These are phyloP conservation scores for Staphylotrichum tortipilum DNA, from an alignment of 495 filamentous ascomycete species.

Conservation along the genomic window DNA sequence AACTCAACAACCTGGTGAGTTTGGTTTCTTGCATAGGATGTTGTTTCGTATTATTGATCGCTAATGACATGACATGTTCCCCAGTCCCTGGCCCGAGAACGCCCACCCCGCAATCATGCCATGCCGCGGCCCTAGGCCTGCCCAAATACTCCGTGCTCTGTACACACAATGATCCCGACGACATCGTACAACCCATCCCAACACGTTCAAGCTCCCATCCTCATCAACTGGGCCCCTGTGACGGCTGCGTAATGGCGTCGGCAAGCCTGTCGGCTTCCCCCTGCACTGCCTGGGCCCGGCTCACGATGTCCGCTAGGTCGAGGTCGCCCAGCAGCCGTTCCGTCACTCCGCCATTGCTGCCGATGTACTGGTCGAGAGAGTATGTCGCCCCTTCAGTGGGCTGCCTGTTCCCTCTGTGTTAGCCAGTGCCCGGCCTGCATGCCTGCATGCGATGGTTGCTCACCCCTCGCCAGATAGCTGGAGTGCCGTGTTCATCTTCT, in stretches of 20 bases:
- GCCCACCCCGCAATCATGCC: no score
- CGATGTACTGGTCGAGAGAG: slow-evolving; percentile 12
- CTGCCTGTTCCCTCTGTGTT: background rate
- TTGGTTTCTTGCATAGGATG: no score
- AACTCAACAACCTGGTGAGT: no score
- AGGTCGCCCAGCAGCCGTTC: slow-evolving; percentile 15
- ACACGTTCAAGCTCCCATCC: background rate
- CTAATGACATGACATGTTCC: no score
- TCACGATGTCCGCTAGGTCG: background rate
- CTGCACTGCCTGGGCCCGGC: slow-evolving; percentile 2
- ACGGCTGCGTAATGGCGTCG: background rate
- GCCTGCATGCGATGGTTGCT: background rate
- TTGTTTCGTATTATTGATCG: no score
- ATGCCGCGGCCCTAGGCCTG: no score
- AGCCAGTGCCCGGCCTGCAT: background rate
- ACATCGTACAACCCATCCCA: background rate
- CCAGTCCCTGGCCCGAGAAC: no score
- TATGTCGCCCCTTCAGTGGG: slow-evolving; percentile 5
- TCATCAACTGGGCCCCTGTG: background rate
- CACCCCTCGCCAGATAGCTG: slow-evolving; percentile 17
- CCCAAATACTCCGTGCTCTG: no score
- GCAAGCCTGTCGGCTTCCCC: slow-evolving; percentile 7
- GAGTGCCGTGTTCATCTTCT: background rate
- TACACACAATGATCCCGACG: background rate
- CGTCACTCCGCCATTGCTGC: slow-evolving; percentile 4